A percentile compares a stretch with the other conserved stretches of the same genome.
phyloP scores from a whole-genome alignment of 202 grass and related monocot genomes.

The Panicum virgatum region DNA sequence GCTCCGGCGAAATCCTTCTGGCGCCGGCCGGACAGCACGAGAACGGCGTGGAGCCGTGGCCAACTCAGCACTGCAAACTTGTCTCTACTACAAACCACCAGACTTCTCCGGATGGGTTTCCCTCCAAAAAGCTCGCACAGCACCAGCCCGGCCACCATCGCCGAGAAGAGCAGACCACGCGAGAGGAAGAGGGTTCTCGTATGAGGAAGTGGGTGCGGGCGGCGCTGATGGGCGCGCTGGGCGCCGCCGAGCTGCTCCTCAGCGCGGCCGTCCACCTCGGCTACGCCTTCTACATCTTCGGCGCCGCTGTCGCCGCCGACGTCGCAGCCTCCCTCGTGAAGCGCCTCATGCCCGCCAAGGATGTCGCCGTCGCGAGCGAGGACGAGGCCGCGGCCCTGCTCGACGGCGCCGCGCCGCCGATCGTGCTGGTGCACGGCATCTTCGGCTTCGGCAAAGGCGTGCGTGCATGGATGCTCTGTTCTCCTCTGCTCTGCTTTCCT shows the following conservation, averaged over 20 bases:
- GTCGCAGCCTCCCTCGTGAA: slow-evolving; percentile 31
- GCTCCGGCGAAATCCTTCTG: neutral
- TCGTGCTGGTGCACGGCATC: slow-evolving; percentile 85
- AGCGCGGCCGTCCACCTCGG: slow-evolving; percentile 61
- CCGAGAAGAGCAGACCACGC: neutral
- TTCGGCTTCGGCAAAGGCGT: slow-evolving; percentile 83
- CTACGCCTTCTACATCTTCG: slow-evolving; percentile 84
- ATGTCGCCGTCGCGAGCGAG: neutral
- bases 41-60: neutral
- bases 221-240: too few relatives aligned
- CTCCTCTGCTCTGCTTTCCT: neutral
- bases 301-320: slow-evolving; percentile 54
- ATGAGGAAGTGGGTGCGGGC: slow-evolving; percentile 1
- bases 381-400: slow-evolving; percentile 41
- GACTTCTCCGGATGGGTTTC: slow-evolving; percentile 11
- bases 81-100: neutral
- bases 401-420: slow-evolving; percentile 61
- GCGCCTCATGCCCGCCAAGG: slow-evolving; percentile 2
- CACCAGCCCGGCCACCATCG: neutral
- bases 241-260: slow-evolving; percentile 60
- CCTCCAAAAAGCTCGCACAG: slow-evolving; percentile 9
- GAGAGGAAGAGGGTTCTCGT: neutral
- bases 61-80: too few relatives aligned
- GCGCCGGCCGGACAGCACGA: neutral
- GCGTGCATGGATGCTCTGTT: too few relatives aligned